Base-by-base conservation (phyloP, 192 early-diverging fungal species). In the Rhizophlyctis rosea region DNA sequence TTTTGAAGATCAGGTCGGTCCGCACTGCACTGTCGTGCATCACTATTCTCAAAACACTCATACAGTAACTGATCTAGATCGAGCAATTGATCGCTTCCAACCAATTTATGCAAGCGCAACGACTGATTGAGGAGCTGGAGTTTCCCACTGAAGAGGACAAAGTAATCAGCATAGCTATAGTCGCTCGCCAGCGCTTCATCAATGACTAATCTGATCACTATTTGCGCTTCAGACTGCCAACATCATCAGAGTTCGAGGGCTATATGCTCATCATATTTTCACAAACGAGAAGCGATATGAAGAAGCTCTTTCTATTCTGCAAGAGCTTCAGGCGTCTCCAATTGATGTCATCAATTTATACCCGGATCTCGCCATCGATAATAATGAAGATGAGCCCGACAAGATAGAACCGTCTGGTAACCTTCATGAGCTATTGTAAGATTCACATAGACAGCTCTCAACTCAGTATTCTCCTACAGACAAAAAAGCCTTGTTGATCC, bases 281-380 rank as follows among this genome's bases (percentile, higher is more conserved):
- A 82, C 70, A 5, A 18, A 47, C 18, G 76, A 82, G 52, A 49
- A 70, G 4, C 69, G 75, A 56, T 85, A 81, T 53, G 59, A 71
- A 51, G 74, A 76, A 55, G 83, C 81, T 5, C 44, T 85, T 30
- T 50, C 64, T 3, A 68, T 83, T 16, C 50, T 85, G 28, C 71
- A 76, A 33, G 73, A 79, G 49, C 68, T 85, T 4, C 70, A 83
- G 30, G 81, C 79, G 1, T 80, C 78, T 9, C 83, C 83, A 9
- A 48, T 82, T 25, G 83, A 85, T 62, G 72, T 85, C 34, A 67
- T 85, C 59, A 77, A 82, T 29, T 66, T 85, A n/a, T 83, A 73
- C 66, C 83, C 83, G 48, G 78, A 80, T 58, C 54, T 83, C 47
- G 28, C 67, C 9, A 44, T 44, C 18, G 39, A 44, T 59, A 31